Base-by-base conservation (phyloP, 2,329 filamentous ascomycete genomes). In the Colletotrichum lentis region DNA sequence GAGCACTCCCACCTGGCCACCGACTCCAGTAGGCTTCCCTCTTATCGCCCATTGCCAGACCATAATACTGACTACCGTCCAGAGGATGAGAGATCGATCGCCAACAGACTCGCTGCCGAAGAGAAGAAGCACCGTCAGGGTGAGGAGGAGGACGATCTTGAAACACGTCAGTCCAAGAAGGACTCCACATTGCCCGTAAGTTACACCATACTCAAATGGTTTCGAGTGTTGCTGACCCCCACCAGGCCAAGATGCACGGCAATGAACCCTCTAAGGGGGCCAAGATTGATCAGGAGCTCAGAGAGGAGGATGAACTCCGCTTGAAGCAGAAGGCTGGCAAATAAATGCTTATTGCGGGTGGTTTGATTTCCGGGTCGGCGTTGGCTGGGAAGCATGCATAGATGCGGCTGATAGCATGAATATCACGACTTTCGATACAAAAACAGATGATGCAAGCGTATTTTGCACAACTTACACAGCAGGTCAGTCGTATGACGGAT, bases 241-340 rank as follows among this genome's bases (percentile, higher is more conserved):
- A 44, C 20, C 50, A 86, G 87, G 91, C 90, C 63, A 85, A 80
- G 72, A 75, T 83, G 71, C 90, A 94, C 75, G 90, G 90, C 69
- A 93, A 93, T 76, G 84, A 93, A 80, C 91, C 91, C 2, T 91
- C 88, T 22, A 87, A 83, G 74, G 91, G 91, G 20, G 91, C 91
- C 27, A 86, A 91, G 83, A 84, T 93, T 65, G 91, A 94, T 77
- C 86, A 91, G 66, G 76, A 91, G 78, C 72, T 94, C 54, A 81
- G 86, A 74, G 85, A 86, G 5, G 91, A 93, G 73, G 91, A 94
- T 67, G 86, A 91, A 74, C 86, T 84, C 71, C 79, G 85, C 62
- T 74, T 93, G 69, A 84, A 82, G 79, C 84, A 83, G 76, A 92
- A 91, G 83, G 86, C 87, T 31, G 56, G 56, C 27, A 59, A 59